Conservation (phyloP, 345 rosid species). For the Eucalyptus rudis region DNA sequence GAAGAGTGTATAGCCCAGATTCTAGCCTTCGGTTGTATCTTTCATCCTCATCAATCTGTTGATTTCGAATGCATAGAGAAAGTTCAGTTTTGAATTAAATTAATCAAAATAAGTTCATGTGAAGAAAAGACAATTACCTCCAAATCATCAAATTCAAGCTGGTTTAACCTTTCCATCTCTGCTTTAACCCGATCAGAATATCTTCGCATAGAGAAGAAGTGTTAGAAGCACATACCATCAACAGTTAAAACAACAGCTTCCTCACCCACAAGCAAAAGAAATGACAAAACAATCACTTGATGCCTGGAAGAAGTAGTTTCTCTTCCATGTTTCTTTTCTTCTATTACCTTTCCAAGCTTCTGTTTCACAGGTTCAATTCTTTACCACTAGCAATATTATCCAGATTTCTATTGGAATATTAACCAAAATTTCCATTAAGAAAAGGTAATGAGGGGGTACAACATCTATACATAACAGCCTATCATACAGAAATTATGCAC, state of each 20-base stretch:
- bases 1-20: slow-evolving; percentile 92
- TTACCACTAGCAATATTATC: not conserved
- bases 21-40: slow-evolving; percentile 71
- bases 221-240: not conserved
- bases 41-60: slow-evolving; percentile 91
- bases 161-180: slow-evolving; percentile 58
- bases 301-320: not conserved
- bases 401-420: not conserved
- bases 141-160: slow-evolving; percentile 76
- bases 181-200: slow-evolving; percentile 74
- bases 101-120: not conserved
- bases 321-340: not conserved
- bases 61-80: not conserved
- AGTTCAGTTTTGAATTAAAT: not conserved
- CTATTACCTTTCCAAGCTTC: not conserved
- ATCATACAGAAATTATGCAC: not conserved
- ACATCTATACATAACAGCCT: not conserved
- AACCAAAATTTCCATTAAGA: not conserved
- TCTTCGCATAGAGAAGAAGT: slow-evolving; percentile 7
- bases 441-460: not conserved
- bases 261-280: not conserved
- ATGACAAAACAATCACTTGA: not conserved
- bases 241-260: not conserved
- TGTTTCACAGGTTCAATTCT: not conserved
- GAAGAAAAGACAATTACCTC: slow-evolving; percentile 38